These are phyloP conservation scores for Straminergon stramineum DNA, from an alignment of 225 moss, liverwort and hornwort genomes.

Conservation along the genomic window DNA sequence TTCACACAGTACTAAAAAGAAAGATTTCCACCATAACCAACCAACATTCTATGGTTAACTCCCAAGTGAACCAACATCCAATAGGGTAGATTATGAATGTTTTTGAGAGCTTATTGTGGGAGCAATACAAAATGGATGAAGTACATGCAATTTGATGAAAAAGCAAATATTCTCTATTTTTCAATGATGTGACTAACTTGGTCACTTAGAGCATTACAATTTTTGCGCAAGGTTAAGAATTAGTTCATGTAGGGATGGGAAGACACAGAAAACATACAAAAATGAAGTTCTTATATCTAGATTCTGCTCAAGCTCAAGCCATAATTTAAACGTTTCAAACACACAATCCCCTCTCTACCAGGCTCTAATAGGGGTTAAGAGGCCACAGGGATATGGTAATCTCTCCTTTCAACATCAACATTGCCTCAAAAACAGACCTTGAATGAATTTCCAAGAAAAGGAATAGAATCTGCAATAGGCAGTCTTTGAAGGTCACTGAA, in stretches of 20 bases:
- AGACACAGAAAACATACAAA: background rate
- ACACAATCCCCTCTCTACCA: background rate
- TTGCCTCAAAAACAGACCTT: background rate
- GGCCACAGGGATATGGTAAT: background rate
- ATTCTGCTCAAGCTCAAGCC: background rate
- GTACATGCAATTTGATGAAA: background rate
- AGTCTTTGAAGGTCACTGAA: background rate
- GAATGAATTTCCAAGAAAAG: background rate
- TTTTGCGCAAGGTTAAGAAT: background rate
- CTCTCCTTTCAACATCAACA: background rate
- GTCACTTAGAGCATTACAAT: too few relatives aligned
- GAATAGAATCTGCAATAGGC: background rate
- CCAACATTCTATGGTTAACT: too few relatives aligned
- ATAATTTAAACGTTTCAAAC: background rate
- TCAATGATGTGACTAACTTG: background rate
- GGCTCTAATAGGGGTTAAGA: background rate
- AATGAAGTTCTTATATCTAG: background rate
- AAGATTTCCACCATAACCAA: too few relatives aligned
- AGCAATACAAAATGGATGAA: background rate
- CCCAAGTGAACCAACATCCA: background rate
- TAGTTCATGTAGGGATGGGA: background rate
- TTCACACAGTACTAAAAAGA: too few relatives aligned
- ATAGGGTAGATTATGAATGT: background rate
- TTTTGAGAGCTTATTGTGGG: accelerated
- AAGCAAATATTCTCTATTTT: background rate